A percentile compares a stretch with the other conserved stretches of the same genome.
Evolutionary conservation across 2,329 filamentous ascomycete species (phyloP).

Genomic region (Trichoderma koningii): DNA sequence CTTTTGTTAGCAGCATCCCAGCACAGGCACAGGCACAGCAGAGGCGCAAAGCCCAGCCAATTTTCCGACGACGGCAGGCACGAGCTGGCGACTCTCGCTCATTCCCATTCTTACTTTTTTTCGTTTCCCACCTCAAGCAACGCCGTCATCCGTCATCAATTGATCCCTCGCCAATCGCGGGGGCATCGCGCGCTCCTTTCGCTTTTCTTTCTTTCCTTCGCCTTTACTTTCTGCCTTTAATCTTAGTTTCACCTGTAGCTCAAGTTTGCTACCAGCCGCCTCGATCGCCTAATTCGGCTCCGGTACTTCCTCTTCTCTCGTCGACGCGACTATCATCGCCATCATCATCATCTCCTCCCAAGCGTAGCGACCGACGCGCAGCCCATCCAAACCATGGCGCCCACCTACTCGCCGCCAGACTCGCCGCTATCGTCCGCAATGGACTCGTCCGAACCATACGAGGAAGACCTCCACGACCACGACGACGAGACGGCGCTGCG

Average conservation of each 20-base stretch:
- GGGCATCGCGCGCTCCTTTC: slow-evolving; percentile 9
- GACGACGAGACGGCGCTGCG: slow-evolving; percentile 44
- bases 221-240: background rate
- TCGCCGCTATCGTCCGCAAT: slow-evolving; percentile 51
- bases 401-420: slow-evolving; percentile 45
- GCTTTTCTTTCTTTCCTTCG: background rate
- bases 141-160: slow-evolving; percentile 5
- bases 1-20: background rate
- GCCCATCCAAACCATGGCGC: slow-evolving; percentile 39
- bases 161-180: slow-evolving; percentile 7
- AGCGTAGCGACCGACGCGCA: slow-evolving; percentile 17
- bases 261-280: too few species aligned
- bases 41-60: slow-evolving; percentile 9
- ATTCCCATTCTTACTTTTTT: slow-evolving; percentile 1
- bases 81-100: background rate
- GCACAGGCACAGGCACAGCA: background rate
- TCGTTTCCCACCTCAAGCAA: background rate
- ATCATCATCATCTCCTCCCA: background rate
- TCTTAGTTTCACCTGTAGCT: background rate
- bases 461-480: slow-evolving; percentile 47
- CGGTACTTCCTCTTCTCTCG: background rate
- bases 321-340: slow-evolving; percentile 10
- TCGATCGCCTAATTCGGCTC: too few species aligned
- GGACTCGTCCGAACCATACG: slow-evolving; percentile 49
- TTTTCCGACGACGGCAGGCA: slow-evolving; percentile 21